Evolutionary conservation across 164 flowering plant genomes (phyloP).

Genomic region (Chimonanthus salicifolius): DNA sequence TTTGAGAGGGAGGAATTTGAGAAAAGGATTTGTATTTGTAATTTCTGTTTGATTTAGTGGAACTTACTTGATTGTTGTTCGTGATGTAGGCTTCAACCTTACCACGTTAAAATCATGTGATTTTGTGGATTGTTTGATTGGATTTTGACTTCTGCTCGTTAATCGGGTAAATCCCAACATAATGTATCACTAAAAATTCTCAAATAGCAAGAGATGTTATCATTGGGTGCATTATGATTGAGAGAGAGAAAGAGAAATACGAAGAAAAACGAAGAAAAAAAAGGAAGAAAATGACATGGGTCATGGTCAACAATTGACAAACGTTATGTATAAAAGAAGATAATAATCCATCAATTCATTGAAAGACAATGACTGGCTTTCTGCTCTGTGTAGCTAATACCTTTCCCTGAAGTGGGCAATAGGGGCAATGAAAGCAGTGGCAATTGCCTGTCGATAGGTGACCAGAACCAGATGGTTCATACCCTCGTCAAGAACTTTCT

Average conservation of each 20-base stretch:
- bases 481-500: constrained; percentile 60
- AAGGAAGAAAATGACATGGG: not conserved
- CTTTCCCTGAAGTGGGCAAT: constrained; percentile 65
- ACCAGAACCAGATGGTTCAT: constrained; percentile 45
- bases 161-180: no score
- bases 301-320: not conserved
- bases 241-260: not conserved
- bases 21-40: no score
- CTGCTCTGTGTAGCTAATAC: constrained; percentile 17
- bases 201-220: not conserved
- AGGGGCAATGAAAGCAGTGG: constrained; percentile 57
- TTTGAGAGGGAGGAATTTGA: no score
- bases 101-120: no score
- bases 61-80: no score
- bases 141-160: no score
- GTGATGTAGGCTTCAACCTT: no score
- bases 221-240: not conserved
- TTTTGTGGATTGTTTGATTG: no score
- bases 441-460: constrained; percentile 48
- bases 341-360: not conserved
- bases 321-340: not conserved
- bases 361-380: not conserved
- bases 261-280: not conserved
- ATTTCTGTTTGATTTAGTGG: no score
- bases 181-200: no score